Conservation (phyloP, 257 asterid genomes). For the Przewalskia tangutica region DNA sequence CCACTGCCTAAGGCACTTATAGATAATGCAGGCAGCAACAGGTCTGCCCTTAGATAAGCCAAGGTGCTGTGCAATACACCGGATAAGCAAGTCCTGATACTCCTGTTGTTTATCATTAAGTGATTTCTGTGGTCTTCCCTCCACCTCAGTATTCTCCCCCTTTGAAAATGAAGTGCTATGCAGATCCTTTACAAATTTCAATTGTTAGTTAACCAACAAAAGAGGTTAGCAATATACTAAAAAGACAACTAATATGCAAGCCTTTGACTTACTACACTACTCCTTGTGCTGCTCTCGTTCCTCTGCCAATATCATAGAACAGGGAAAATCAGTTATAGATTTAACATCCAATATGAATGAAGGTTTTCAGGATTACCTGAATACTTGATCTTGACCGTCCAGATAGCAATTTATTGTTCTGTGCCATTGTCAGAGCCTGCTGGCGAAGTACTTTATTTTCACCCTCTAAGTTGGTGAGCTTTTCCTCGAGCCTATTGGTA, state of each 20-base stretch:
- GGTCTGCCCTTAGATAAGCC: constrained; percentile 96
- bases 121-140: constrained; percentile 91
- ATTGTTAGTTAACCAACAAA: neutral
- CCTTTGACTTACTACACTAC: constrained; percentile 19
- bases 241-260: neutral
- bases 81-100: constrained; percentile 96
- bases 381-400: constrained; percentile 81
- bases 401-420: constrained; percentile 57
- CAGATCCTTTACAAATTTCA: constrained; percentile 47
- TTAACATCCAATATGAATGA: constrained; percentile 4
- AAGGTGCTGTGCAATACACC: constrained; percentile 97
- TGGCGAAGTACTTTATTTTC: constrained; percentile 67
- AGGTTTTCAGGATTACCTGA: constrained; percentile 70
- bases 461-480: constrained; percentile 78
- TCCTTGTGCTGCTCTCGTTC: constrained; percentile 50
- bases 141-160: constrained; percentile 68
- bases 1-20: constrained; percentile 99
- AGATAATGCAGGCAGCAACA: constrained; percentile 94
- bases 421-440: constrained; percentile 97
- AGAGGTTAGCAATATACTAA: neutral
- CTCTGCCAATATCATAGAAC: constrained; percentile 44
- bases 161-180: constrained; percentile 72
- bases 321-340: constrained; percentile 45
- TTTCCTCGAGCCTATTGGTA: constrained; percentile 71
- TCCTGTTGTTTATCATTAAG: constrained; percentile 98